Conservation (phyloP, 768 basidiomycete genomes). For the Agrocybe praecox region DNA sequence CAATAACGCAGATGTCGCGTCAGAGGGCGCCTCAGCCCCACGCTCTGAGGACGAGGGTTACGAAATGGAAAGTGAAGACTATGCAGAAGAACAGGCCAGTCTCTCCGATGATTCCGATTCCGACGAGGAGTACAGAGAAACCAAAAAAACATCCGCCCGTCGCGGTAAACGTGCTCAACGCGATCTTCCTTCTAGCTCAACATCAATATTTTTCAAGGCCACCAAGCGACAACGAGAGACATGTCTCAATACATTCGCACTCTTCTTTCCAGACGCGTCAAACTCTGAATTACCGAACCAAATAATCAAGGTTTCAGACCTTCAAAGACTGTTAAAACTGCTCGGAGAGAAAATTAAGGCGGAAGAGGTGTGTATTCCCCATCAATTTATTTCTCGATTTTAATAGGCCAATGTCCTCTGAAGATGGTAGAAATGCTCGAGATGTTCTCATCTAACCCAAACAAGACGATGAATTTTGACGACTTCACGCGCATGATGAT, state of each 20-base stretch:
- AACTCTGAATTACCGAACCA: constrained; percentile 49
- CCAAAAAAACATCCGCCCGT: background rate
- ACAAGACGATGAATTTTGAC: constrained; percentile 64
- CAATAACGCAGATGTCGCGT: constrained; percentile 21
- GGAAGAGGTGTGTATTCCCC: constrained; percentile 59
- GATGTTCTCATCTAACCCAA: constrained; percentile 69
- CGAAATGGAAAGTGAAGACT: constrained; percentile 1
- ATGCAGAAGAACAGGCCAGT: background rate
- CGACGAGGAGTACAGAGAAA: constrained; percentile 36
- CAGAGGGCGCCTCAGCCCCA: background rate
- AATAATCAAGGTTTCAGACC: constrained; percentile 67
- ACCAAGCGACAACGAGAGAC: constrained; percentile 55
- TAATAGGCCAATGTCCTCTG: background rate
- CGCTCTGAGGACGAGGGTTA: constrained; percentile 20
- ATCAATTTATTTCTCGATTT: background rate
- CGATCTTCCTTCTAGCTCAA: constrained; percentile 2
- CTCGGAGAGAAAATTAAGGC: constrained; percentile 73
- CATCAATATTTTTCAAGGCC: constrained; percentile 25
- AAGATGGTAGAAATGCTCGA: constrained; percentile 82
- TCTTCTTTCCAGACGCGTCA: constrained; percentile 61
- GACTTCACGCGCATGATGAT: constrained; percentile 84
- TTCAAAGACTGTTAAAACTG: constrained; percentile 58
- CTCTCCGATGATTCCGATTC: constrained; percentile 28
- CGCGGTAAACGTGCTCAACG: constrained; percentile 3
- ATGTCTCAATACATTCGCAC: constrained; percentile 61